Evolutionary conservation across 768 basidiomycete species (phyloP).

Genomic region (Calocybe indica): DNA sequence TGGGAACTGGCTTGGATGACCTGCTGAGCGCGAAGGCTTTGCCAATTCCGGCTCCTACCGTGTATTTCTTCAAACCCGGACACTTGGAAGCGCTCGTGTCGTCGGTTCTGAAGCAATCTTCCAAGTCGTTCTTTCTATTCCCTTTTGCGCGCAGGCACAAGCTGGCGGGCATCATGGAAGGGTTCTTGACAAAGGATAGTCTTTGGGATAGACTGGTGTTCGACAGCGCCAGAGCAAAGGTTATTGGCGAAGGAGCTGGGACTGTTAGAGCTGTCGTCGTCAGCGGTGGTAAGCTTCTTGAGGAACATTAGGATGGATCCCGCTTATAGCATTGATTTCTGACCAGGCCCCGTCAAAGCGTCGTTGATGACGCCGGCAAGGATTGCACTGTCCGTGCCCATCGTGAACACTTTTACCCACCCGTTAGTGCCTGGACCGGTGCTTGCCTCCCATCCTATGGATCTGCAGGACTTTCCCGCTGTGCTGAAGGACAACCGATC

Average conservation of each 20-base stretch:
- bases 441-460: constrained; percentile 77
- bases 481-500: constrained; percentile 19
- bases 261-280: constrained; percentile 66
- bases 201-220: constrained; percentile 84
- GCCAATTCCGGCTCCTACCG: constrained; percentile 68
- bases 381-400: constrained; percentile 70
- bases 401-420: constrained; percentile 60
- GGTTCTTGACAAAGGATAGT: constrained; percentile 71
- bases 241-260: constrained; percentile 55
- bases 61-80: constrained; percentile 65
- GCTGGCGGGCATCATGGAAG: constrained; percentile 57
- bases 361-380: constrained; percentile 55
- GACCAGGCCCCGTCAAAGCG: constrained; percentile 43
- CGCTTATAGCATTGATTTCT: neutral
- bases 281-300: constrained; percentile 53
- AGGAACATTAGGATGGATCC: neutral
- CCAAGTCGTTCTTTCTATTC: constrained; percentile 47
- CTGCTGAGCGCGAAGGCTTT: constrained; percentile 39
- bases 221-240: constrained; percentile 53
- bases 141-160: constrained; percentile 78
- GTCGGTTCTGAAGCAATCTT: constrained; percentile 48
- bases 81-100: constrained; percentile 54
- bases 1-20: constrained; percentile 36
- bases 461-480: constrained; percentile 68
- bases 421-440: constrained; percentile 69